These are phyloP conservation scores for Phialophora chinensis DNA, from an alignment of 2,329 filamentous ascomycete species.

Conservation along the genomic window DNA sequence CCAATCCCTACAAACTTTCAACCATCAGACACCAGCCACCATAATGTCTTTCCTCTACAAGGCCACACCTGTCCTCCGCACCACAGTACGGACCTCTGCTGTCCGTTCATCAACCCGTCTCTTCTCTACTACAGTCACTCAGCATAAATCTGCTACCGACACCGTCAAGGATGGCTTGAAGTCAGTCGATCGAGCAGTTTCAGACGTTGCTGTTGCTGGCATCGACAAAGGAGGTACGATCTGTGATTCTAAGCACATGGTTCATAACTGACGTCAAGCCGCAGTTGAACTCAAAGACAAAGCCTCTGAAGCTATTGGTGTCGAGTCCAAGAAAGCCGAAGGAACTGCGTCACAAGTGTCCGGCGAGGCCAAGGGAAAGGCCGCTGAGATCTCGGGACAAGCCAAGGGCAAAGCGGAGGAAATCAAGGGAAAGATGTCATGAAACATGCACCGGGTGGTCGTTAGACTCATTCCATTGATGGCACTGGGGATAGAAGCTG, in stretches of 20 bases:
- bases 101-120: slow-evolving; percentile 36
- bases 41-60: slow-evolving; percentile 49
- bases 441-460: slow-evolving; percentile 2
- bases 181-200: slow-evolving; percentile 61
- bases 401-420: slow-evolving; percentile 47
- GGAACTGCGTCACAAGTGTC: slow-evolving; percentile 49
- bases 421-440: slow-evolving; percentile 41
- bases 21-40: slow-evolving; percentile 6
- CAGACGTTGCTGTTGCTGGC: slow-evolving; percentile 63
- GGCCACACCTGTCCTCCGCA: slow-evolving; percentile 41
- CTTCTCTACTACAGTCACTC: slow-evolving; percentile 60
- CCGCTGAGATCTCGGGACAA: slow-evolving; percentile 39
- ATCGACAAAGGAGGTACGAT: slow-evolving; percentile 67
- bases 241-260: neutral
- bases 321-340: slow-evolving; percentile 55
- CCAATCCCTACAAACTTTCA: neutral
- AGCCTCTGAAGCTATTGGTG: slow-evolving; percentile 50
- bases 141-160: slow-evolving; percentile 60
- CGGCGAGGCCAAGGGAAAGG: slow-evolving; percentile 47
- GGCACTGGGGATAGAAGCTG: slow-evolving; percentile 18
- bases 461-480: slow-evolving; percentile 12
- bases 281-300: slow-evolving; percentile 59
- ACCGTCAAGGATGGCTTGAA: slow-evolving; percentile 64
- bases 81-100: slow-evolving; percentile 34
- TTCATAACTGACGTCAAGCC: slow-evolving; percentile 15